phyloP scores from a whole-genome alignment of 1,139 yeast genomes.

The Yamadazyma siamensis region DNA sequence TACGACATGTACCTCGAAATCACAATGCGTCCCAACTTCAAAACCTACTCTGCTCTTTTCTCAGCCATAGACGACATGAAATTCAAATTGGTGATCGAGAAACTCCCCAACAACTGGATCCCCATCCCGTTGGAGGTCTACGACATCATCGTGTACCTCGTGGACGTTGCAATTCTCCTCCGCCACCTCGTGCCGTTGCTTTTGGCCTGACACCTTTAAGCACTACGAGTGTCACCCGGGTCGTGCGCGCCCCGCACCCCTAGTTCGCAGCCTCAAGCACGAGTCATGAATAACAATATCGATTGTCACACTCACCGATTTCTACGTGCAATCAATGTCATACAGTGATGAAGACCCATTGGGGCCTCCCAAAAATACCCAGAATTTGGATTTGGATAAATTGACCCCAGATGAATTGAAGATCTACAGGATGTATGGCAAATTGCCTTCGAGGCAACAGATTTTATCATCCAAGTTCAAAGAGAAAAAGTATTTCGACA shows the following conservation, averaged over 20 bases:
- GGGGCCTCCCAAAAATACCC: slow-evolving; percentile 45
- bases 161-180: slow-evolving; percentile 23
- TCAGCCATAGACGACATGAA: slow-evolving; percentile 16
- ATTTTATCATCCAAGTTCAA: slow-evolving; percentile 73
- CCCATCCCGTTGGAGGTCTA: slow-evolving; percentile 43
- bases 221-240: neutral
- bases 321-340: too few species aligned
- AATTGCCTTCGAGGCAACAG: slow-evolving; percentile 83
- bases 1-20: slow-evolving; percentile 32
- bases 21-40: slow-evolving; percentile 23
- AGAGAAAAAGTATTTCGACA: slow-evolving; percentile 92
- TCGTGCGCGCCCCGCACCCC: slow-evolving; percentile 1
- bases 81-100: slow-evolving; percentile 30
- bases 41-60: slow-evolving; percentile 18
- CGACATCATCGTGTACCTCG: slow-evolving; percentile 29
- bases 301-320: too few species aligned
- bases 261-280: neutral
- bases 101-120: slow-evolving; percentile 26
- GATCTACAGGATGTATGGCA: slow-evolving; percentile 80
- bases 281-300: neutral
- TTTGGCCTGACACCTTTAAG: neutral
- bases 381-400: slow-evolving; percentile 52
- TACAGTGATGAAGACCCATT: slow-evolving; percentile 44
- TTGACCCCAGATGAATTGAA: slow-evolving; percentile 67
- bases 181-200: slow-evolving; percentile 4